These are phyloP conservation scores for Talaromyces marneffei DNA, from an alignment of 2,329 filamentous ascomycete genomes.

Conservation along the genomic window DNA sequence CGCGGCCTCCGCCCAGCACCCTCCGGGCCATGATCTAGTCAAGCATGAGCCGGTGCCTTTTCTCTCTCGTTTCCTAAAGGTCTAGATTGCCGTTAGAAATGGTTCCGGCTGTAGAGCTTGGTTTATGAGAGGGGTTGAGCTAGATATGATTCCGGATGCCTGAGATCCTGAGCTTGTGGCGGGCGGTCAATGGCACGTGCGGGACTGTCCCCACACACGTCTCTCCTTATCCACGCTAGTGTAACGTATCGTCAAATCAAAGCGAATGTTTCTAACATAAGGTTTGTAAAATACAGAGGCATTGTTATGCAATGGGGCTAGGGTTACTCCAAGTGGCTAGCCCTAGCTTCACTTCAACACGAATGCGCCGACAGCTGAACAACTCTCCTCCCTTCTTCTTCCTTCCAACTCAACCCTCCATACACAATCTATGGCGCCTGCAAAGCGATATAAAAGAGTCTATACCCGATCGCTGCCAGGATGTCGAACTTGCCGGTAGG, in stretches of 20 bases:
- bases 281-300: no score
- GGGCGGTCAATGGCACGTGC: constrained; percentile 13
- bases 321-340: background rate
- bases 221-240: no score
- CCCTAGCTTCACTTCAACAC: no score
- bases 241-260: no score
- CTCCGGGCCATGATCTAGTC: constrained; percentile 65
- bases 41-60: constrained; percentile 26
- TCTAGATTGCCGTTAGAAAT: background rate
- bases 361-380: background rate
- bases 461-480: background rate
- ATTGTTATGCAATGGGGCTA: no score
- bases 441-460: background rate
- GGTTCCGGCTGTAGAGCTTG: background rate
- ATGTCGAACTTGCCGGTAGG: constrained; percentile 5
- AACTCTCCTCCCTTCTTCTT: background rate
- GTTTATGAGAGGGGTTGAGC: background rate
- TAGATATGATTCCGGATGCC: background rate
- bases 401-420: background rate
- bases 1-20: constrained; percentile 85
- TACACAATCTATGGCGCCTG: background rate
- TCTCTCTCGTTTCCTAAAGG: constrained; percentile 3
- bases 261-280: no score
- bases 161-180: constrained; percentile 3
- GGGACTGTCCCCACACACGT: constrained; percentile 6